Conservation (phyloP, 495 filamentous ascomycete species). For the Aspergillus funiculosus region DNA sequence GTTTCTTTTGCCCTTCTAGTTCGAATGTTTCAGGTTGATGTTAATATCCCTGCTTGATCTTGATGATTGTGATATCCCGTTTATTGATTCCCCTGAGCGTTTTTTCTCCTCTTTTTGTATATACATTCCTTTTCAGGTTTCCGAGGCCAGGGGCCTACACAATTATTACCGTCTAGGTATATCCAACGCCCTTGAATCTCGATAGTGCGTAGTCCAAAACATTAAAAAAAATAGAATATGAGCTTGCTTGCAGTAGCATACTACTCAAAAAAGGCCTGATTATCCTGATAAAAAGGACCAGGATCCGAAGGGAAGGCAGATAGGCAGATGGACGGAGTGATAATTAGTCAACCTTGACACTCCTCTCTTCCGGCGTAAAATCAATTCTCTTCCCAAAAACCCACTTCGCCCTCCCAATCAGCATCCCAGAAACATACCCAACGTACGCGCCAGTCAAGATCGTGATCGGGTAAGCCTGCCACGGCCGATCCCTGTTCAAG, state of each 20-base stretch:
- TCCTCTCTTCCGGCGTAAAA: constrained; percentile 37
- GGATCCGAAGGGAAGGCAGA: too few relatives aligned
- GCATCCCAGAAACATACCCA: constrained; percentile 58
- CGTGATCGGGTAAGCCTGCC: constrained; percentile 97
- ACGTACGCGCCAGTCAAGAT: constrained; percentile 68
- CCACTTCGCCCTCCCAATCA: constrained; percentile 49
- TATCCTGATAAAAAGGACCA: too few relatives aligned
- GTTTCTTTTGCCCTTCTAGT: not conserved
- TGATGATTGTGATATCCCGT: not conserved
- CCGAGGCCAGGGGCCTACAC: too few relatives aligned
- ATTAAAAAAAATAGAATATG: too few relatives aligned
- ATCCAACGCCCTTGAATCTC: too few relatives aligned
- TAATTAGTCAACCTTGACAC: constrained; percentile 26
- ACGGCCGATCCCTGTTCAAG: constrained; percentile 66
- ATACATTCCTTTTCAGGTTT: too few relatives aligned
- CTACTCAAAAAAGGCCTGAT: too few relatives aligned
- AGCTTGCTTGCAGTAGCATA: too few relatives aligned
- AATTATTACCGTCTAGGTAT: too few relatives aligned
- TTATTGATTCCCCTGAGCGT: constrained; percentile 6
- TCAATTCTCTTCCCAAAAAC: constrained; percentile 60
- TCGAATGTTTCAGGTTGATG: not conserved
- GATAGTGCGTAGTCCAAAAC: too few relatives aligned
- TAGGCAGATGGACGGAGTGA: too few relatives aligned
- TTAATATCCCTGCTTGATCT: not conserved
- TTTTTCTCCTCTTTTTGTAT: not conserved